Base-by-base conservation (phyloP, 139 green algal genomes). In the Chlorella sp. region DNA sequence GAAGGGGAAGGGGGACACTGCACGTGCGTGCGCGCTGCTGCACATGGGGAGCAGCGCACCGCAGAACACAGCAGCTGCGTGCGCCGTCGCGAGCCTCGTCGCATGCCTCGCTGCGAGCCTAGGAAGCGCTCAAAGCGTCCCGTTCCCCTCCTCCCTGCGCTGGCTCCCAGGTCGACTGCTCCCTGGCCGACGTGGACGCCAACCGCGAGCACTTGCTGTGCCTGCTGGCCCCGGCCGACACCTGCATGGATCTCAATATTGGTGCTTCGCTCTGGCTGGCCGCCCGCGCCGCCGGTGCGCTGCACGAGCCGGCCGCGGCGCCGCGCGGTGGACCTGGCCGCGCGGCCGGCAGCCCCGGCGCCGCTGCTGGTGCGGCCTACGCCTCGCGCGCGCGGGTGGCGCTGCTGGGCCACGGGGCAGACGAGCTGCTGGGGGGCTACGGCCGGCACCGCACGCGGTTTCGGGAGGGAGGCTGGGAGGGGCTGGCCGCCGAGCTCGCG, bases 191-290 rank as follows among this genome's bases (percentile, higher is more conserved):
- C 1, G 73, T 95, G 43, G 89, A 95, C 29, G 21, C 31, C 0
- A 67, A 85, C 59, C 74, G 79, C 23, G 17, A 50, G 7, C 87
- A 74, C 70, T 74, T 98, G 58, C 70, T 94, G 55, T 66, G 78
- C 31, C 86, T 98, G 53, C 87, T 98, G 64, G 71, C 82, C 59
- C 95, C 95, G 15, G 74, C 87, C 1, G 82, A 78, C 48, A 98
- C 94, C 0, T 82, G 97, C 7, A 98, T 98, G 95, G 95, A 98
- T 75, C 62, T 96, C 25, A 98, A 98, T 80, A 98, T 98, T 50
- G 95, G 92, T 0, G 88, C 91, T 2, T 93, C 94, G 6, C 83
- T 98, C 17, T 97, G 94, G 92, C 84, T 98, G 77, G 90, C 92
- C 21, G 83, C 84, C 0, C 21, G 76, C 14, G 91, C 77, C 6